These are phyloP conservation scores for Phaeotremella fagi DNA, from an alignment of 768 basidiomycete genomes.

Conservation along the genomic window DNA sequence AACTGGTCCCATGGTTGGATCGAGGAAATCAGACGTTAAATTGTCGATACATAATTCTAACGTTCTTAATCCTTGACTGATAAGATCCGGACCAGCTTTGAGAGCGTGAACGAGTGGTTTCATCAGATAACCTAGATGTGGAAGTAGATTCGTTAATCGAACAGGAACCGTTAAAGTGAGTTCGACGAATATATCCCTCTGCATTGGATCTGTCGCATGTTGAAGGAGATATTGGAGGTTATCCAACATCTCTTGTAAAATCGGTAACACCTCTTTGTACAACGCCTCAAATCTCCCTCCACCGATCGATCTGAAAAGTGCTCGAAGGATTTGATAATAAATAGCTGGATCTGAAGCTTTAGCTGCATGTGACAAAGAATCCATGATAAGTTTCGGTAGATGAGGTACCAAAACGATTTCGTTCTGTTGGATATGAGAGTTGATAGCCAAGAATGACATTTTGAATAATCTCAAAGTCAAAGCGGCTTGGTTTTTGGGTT, in stretches of 20 bases:
- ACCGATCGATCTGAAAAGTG: conserved; percentile 70
- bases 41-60: conserved; percentile 99
- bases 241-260: conserved; percentile 95
- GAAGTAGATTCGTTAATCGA: conserved; percentile 88
- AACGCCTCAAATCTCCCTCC: conserved; percentile 88
- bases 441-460: conserved; percentile 86
- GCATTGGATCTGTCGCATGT: conserved; percentile 64
- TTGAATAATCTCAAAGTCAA: conserved; percentile 89
- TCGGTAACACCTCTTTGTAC: conserved; percentile 92
- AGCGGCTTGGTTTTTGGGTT: conserved; percentile 72
- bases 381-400: conserved; percentile 87
- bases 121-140: conserved; percentile 93
- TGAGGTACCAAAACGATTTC: conserved; percentile 92
- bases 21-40: conserved; percentile 92
- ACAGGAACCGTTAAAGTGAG: conserved; percentile 94
- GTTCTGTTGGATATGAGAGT: conserved; percentile 65
- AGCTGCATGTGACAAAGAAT: conserved; percentile 88
- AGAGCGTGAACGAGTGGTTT: conserved; percentile 88
- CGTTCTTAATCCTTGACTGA: conserved; percentile 90
- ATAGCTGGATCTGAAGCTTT: conserved; percentile 85
- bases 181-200: conserved; percentile 89
- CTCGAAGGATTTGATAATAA: conserved; percentile 86
- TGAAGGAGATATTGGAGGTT: conserved; percentile 84
- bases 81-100: conserved; percentile 77
- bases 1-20: conserved; percentile 89